Evolutionary conservation across 1,139 yeast species (phyloP).

Genomic region (Arxiozyma heterogenica): DNA sequence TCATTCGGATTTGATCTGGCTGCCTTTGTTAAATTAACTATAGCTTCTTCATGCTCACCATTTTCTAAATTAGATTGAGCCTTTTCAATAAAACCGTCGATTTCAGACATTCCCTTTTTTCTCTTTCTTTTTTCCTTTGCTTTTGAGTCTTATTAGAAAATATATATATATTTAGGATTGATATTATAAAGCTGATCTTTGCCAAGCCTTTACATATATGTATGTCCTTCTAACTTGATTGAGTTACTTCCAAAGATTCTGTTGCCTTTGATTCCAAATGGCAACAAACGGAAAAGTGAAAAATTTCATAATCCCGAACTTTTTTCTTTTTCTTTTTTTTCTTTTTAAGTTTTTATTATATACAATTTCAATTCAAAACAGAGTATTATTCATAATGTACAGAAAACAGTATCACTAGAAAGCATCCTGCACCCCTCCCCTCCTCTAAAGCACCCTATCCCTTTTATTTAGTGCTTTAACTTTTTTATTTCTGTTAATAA

Average conservation of each 20-base stretch:
- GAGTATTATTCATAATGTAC: no score
- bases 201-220: no score
- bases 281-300: background rate
- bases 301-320: background rate
- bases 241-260: background rate
- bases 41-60: conserved; percentile 24
- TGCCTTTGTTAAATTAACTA: conserved; percentile 23
- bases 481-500: no score
- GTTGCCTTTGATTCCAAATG: background rate
- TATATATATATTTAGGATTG: background rate
- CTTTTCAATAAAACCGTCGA: conserved; percentile 14
- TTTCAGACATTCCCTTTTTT: conserved; percentile 6
- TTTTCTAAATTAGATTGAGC: conserved; percentile 19
- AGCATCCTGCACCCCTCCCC: no score
- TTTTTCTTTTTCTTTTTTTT: no score
- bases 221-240: background rate
- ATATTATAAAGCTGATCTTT: background rate
- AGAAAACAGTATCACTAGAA: no score
- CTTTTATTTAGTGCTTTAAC: no score
- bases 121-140: background rate
- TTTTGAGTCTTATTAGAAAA: background rate
- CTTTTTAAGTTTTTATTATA: background rate
- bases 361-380: no score
- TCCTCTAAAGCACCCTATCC: no score
- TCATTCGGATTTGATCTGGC: conserved; percentile 20